Conservation (phyloP, 2,329 filamentous ascomycete species). For the Ophiocordyceps polyrhachis-furcata region DNA sequence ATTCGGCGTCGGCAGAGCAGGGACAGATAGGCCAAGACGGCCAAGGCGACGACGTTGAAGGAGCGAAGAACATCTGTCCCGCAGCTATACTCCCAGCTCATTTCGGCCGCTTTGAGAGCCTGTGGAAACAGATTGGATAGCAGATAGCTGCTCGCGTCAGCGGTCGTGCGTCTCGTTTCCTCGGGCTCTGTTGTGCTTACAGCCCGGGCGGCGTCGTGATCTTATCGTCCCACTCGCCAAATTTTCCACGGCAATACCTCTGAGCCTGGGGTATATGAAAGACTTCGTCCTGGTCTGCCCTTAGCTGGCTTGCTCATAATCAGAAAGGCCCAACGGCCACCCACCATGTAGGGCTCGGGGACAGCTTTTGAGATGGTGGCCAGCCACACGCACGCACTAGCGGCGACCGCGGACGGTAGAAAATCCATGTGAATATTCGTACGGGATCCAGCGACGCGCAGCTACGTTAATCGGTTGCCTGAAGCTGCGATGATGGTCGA, state of each 20-base stretch:
- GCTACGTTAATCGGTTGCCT: not conserved
- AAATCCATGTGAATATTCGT: not conserved
- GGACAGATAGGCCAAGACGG: conserved; percentile 24
- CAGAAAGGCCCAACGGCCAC: not conserved
- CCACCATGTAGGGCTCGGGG: conserved; percentile 36
- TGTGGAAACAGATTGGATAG: conserved; percentile 17
- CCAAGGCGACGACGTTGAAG: conserved; percentile 24
- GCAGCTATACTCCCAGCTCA: conserved; percentile 8
- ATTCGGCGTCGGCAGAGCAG: conserved; percentile 33
- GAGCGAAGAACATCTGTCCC: conserved; percentile 21
- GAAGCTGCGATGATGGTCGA: not conserved
- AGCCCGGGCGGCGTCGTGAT: conserved; percentile 91
- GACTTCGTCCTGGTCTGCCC: conserved; percentile 49
- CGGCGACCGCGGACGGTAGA: conserved; percentile 6
- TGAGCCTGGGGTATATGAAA: conserved; percentile 88
- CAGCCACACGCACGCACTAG: conserved; percentile 7
- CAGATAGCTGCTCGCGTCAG: conserved; percentile 20
- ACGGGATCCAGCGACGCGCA: not conserved
- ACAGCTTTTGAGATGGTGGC: conserved; percentile 14
- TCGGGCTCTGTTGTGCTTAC: conserved; percentile 19
- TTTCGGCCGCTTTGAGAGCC: conserved; percentile 3
- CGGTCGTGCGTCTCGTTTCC: not conserved
- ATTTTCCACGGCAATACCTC: conserved; percentile 60
- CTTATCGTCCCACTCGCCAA: conserved; percentile 78
- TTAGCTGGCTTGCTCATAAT: conserved; percentile 3